These are phyloP conservation scores for Austroboletus rostrupii DNA, from an alignment of 1,284 basidiomycete genomes.

Conservation along the genomic window DNA sequence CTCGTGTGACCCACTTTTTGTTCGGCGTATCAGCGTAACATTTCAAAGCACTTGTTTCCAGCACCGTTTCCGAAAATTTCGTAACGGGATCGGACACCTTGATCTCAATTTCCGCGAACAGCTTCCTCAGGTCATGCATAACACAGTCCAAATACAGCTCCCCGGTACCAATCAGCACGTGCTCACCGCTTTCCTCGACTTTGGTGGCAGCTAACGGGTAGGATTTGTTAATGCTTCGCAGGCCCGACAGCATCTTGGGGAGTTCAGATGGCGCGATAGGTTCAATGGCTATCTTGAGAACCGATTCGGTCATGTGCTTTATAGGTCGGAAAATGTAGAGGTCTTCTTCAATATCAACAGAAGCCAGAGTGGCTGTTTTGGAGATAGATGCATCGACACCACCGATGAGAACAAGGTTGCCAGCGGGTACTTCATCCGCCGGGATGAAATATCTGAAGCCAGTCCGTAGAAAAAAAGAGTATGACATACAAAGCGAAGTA, in stretches of 20 bases:
- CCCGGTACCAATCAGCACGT: constrained; percentile 94
- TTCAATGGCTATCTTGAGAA: constrained; percentile 98
- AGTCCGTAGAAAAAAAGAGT: constrained; percentile 13
- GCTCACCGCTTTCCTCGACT: constrained; percentile 98
- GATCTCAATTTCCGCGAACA: constrained; percentile 99
- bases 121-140: constrained; percentile 88
- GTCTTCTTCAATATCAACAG: constrained; percentile 72
- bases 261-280: constrained; percentile 96
- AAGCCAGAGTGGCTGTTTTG: constrained; percentile 90
- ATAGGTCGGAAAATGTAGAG: constrained; percentile 93
- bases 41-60: constrained; percentile 96
- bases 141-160: constrained; percentile 97
- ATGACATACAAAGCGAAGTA: not conserved
- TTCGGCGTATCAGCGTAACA: constrained; percentile 99
- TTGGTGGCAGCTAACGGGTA: constrained; percentile 94
- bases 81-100: constrained; percentile 99
- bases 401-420: constrained; percentile 88
- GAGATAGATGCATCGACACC: constrained; percentile 93
- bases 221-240: constrained; percentile 96
- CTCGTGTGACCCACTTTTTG: constrained; percentile 74
- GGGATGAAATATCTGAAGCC: constrained; percentile 82
- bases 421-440: constrained; percentile 83
- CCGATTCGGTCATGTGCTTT: constrained; percentile 93
- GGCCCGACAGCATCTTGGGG: constrained; percentile 96
- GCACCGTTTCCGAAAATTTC: constrained; percentile 96